Conservation (phyloP, 352 stramenopile genomes). For the Pythium dissotocum region DNA sequence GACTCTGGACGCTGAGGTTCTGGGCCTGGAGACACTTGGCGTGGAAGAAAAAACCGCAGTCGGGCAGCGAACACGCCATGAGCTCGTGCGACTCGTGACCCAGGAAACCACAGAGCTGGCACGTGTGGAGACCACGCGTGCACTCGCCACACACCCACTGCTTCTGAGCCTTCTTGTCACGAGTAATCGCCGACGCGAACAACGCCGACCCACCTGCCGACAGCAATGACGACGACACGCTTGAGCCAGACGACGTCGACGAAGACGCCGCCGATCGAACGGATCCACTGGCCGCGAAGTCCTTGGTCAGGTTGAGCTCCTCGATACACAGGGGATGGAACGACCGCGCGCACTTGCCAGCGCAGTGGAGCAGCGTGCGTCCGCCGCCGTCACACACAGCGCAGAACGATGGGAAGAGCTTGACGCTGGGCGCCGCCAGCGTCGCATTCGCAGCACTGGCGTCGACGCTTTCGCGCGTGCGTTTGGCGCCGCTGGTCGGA, state of each 20-base stretch:
- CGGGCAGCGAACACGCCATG: conserved; percentile 42
- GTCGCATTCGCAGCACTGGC: neutral
- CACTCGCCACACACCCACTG: conserved; percentile 74
- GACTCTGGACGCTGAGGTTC: conserved; percentile 19
- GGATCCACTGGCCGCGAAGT: conserved; percentile 9
- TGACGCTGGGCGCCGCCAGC: conserved; percentile 21
- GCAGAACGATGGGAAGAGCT: conserved; percentile 58
- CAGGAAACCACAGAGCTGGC: conserved; percentile 70
- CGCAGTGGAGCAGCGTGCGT: conserved; percentile 56
- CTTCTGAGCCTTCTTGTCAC: conserved; percentile 38
- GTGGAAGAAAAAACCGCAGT: conserved; percentile 72
- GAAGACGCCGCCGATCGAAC: neutral
- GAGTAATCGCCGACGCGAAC: conserved; percentile 24
- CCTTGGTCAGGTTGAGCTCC: conserved; percentile 35
- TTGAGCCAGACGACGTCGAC: conserved; percentile 9
- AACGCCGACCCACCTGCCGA: conserved; percentile 1
- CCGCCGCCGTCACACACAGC: conserved; percentile 56
- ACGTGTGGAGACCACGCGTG: conserved; percentile 52
- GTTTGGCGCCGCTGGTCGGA: conserved; percentile 30
- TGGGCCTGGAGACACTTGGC: conserved; percentile 33
- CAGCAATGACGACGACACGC: conserved; percentile 10
- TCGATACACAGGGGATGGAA: conserved; percentile 70
- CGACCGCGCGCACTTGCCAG: conserved; percentile 50
- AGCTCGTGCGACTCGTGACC: conserved; percentile 58
- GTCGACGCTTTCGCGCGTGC: conserved; percentile 28